Evolutionary conservation across 1,284 basidiomycete genomes (phyloP).

Genomic region (Cystobasidium sp.): DNA sequence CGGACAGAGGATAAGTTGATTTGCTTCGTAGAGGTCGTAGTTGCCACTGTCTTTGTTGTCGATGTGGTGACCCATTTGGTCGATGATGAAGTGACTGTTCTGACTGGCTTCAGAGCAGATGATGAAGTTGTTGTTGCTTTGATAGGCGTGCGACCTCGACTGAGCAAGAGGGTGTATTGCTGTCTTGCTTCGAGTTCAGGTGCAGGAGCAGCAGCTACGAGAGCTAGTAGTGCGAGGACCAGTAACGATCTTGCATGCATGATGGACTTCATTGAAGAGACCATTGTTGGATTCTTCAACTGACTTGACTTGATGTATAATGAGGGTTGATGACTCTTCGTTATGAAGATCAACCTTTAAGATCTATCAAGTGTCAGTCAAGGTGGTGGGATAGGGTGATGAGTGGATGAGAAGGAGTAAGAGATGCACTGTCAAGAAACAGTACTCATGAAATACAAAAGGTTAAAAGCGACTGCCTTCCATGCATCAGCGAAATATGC

Average conservation of each 20-base stretch:
- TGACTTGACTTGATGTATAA: neutral
- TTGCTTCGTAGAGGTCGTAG: slow-evolving; percentile 20
- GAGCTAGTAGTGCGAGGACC: neutral
- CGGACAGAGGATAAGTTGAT: slow-evolving; percentile 2
- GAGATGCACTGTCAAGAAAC: slow-evolving; percentile 13
- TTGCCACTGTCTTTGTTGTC: slow-evolving; percentile 17
- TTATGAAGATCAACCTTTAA: neutral
- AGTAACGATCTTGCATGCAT: slow-evolving; percentile 7
- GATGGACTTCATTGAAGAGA: neutral
- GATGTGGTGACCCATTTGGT: slow-evolving; percentile 21
- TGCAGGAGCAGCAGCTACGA: slow-evolving; percentile 13
- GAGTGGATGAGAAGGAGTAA: slow-evolving; percentile 22
- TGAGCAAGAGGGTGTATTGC: neutral
- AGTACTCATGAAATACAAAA: neutral
- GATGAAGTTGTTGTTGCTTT: neutral
- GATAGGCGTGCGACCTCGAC: slow-evolving; percentile 5
- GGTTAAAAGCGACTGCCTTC: neutral
- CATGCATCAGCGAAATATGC: neutral
- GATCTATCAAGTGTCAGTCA: too few species aligned
- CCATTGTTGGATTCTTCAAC: neutral
- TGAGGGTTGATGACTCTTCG: neutral
- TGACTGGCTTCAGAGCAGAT: neutral
- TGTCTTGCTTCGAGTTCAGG: neutral
- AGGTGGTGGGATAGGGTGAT: neutral
- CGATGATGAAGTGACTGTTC: slow-evolving; percentile 6